Evolutionary conservation across 352 stramenopile genomes (phyloP).

Genomic region (Thraustochytrium striatum): DNA sequence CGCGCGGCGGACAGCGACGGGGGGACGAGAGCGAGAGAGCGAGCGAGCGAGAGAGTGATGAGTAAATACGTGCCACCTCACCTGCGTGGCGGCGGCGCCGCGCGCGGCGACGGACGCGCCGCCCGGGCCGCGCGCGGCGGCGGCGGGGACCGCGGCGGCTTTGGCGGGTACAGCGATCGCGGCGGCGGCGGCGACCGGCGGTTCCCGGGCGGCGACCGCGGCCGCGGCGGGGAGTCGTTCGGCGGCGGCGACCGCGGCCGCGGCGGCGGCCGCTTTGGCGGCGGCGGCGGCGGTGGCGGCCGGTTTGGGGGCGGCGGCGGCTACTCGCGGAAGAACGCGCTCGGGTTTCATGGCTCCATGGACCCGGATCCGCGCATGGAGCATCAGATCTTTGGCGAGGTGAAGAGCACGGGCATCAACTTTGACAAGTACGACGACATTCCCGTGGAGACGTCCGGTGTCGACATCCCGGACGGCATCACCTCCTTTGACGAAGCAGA

Average conservation of each 20-base stretch:
- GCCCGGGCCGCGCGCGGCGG: not conserved
- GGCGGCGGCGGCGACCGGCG: not conserved
- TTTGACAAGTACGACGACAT: constrained; percentile 98
- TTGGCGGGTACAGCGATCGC: not conserved
- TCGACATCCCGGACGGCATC: constrained; percentile 85
- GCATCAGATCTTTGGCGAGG: constrained; percentile 82
- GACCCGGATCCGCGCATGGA: constrained; percentile 83
- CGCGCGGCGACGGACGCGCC: not conserved
- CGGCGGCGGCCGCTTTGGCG: not conserved
- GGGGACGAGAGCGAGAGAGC: not conserved
- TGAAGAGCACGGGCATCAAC: constrained; percentile 92
- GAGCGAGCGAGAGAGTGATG: not conserved
- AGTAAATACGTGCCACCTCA: not conserved
- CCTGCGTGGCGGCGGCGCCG: not conserved
- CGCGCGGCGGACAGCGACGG: not conserved
- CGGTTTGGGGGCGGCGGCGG: not conserved
- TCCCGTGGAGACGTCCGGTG: constrained; percentile 88
- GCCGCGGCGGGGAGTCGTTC: not conserved
- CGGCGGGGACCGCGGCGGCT: not conserved
- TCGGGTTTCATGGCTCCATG: constrained; percentile 93
- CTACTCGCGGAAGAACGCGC: constrained; percentile 70
- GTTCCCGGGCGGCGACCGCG: not conserved
- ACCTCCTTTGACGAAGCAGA: constrained; percentile 76
- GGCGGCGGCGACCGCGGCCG: not conserved
- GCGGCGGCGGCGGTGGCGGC: not conserved